Base-by-base conservation (phyloP, 2,329 filamentous ascomycete species). In the Alternaria infectoria region DNA sequence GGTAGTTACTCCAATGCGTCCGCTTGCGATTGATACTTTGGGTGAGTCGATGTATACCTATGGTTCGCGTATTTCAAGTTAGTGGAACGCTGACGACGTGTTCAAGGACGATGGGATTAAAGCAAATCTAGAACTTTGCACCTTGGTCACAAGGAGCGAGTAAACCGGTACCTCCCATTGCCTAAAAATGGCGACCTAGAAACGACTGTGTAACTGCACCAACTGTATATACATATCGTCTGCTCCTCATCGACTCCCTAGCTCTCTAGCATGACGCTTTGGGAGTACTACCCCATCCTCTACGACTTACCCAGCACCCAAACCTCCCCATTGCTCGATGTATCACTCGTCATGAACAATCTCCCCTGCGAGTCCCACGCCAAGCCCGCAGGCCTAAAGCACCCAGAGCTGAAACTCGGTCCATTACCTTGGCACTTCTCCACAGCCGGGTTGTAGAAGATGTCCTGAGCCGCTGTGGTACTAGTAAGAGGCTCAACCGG, bases 331-430 rank as follows among this genome's bases (percentile, higher is more conserved):
- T 74, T 72, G 43, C 64, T 61, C 25, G 66, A 69, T 8, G 66
- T 73, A 63, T 70, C 68, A n/a, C 46, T 54, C 44, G 82, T 86
- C 82, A 90, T 86, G 77, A 85, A 91, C 15, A 91, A 77, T 10
- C 89, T 80, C 5, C 84, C 86, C 49, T 81, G 68, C 8, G 69
- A 68, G 74, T 84, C 82, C 65, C 79, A 83, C 2, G 78, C 80
- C 25, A 91, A 77, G 2, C 88, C 87, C 1, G 87, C 87, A 40
- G 89, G 89, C 19, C 89, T 83, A 77, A 91, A 89, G 78, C 89
- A 91, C 1, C 77, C 76, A 2, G 69, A 72, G 61, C 73, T 75
- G 17, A 70, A 71, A 7, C 61, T 60, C 12, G 75, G 75, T 21
- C 75, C 75, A 51, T 71, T 71, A 26, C 81, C 81, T 0, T 86